Base-by-base conservation (phyloP, 352 stramenopile genomes). In the Globisporangium okanoganense region DNA sequence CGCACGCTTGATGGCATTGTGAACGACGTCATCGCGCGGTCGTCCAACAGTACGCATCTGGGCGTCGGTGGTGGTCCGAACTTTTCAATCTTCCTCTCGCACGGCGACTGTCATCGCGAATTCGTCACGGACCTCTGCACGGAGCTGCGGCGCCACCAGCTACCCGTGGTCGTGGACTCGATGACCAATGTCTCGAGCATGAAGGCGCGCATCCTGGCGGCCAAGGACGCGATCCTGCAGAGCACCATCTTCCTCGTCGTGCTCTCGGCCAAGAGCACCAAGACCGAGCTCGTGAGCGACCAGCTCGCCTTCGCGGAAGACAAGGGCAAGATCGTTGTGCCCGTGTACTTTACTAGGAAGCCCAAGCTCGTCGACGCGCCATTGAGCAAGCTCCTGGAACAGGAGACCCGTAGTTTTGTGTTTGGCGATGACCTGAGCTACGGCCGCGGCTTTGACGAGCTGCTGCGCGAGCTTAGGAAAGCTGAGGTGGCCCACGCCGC, bases 221-320 rank as follows among this genome's bases (percentile, higher is more conserved):
- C 83, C 8, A 92, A 95, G 47, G 80, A 91, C 60, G 82, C 85
- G 18, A 92, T 94, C 52, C 40, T 91, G 8, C 76, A 88, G 45
- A 81, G 82, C 62, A 69, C 72, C 1, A 67, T 88, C 13, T 85
- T 93, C 58, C 58, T 95, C 22, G 82, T 92, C 27, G 75, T 95
- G 36, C 66, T 92, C 12, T 92, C 85, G 20, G 74, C 85, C 49
- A 76, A 88, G 27, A 90, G 74, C 61, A 80, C 83, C 51, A 85
- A 88, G 66, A 92, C 78, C 6, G 85, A 94, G 59, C 69, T 94
- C 22, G 78, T 94, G 52, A 91, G 82, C 62, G 82, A 92, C 64
- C 82, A 94, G 66, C 62, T 92, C n/a, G 84, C 79, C 18, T 94
- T 91, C 56, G 84, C 82, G 2, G 82, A 92, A 64, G 84, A 94